These are phyloP conservation scores for Phytophthora gonapodyides DNA, from an alignment of 352 stramenopile genomes.

Conservation along the genomic window DNA sequence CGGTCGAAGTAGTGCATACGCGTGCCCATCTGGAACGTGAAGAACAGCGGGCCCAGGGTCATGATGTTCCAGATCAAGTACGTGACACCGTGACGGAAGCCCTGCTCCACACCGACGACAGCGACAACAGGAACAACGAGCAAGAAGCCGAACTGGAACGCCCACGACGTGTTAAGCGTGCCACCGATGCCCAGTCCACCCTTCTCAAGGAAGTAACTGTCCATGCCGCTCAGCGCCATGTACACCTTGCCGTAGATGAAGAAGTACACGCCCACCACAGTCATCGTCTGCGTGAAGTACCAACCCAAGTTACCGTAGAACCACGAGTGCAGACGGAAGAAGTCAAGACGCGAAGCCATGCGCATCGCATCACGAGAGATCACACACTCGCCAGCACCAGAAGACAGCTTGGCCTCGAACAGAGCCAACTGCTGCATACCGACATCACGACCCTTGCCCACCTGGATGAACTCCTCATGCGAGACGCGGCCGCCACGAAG, in stretches of 20 bases:
- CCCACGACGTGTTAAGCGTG: constrained; percentile 96
- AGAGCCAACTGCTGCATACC: constrained; percentile 98
- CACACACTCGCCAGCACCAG: constrained; percentile 97
- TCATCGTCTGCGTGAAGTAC: constrained; percentile 99
- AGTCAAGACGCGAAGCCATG: constrained; percentile 96
- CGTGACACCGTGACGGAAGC: constrained; percentile 93
- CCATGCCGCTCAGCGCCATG: constrained; percentile 95
- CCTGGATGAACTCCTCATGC: constrained; percentile 88
- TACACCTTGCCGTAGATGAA: constrained; percentile 98
- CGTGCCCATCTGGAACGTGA: constrained; percentile 99
- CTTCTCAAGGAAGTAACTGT: constrained; percentile 91
- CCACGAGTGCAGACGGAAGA: constrained; percentile 97
- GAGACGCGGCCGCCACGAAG: constrained; percentile 77
- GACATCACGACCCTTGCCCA: constrained; percentile 98
- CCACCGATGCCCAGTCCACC: constrained; percentile 94
- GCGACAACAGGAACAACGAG: constrained; percentile 97
- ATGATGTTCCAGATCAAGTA: constrained; percentile 96
- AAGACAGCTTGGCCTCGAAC: constrained; percentile 98
- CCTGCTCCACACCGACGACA: constrained; percentile 97
- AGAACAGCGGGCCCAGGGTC: constrained; percentile 97
- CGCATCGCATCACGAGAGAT: constrained; percentile 96
- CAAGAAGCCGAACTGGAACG: constrained; percentile 95
- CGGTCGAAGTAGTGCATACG: constrained; percentile 99
- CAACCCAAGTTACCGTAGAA: constrained; percentile 99
- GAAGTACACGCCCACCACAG: constrained; percentile 97